phyloP scores from a whole-genome alignment of 179 eudicot species.

The Beta corolliflora region DNA sequence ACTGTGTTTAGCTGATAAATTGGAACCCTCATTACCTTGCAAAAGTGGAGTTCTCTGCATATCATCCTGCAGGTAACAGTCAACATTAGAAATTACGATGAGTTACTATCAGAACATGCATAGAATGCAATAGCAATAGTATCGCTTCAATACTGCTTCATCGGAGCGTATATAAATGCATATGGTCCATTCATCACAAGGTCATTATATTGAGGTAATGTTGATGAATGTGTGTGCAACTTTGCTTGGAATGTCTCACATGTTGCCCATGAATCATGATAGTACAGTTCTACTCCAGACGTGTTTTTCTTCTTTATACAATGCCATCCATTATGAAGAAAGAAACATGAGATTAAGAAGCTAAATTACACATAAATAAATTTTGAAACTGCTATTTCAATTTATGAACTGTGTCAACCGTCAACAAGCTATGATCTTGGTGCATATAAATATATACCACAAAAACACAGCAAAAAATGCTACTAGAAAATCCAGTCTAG shows the following conservation, averaged over 20 bases:
- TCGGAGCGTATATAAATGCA: not conserved
- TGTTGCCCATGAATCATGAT: not conserved
- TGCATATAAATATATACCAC: not conserved
- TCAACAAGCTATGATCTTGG: not conserved
- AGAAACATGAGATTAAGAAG: not conserved
- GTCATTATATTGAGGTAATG: too few relatives aligned
- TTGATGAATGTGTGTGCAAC: not conserved
- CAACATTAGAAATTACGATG: not conserved
- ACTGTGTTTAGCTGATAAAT: conserved; percentile 27
- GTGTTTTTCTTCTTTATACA: not conserved
- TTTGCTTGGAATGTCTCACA: not conserved
- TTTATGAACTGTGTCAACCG: not conserved
- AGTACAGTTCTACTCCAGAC: not conserved
- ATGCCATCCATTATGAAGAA: not conserved
- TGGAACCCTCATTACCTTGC: conserved; percentile 30
- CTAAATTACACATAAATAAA: not conserved
- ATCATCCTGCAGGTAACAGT: conserved; percentile 37
- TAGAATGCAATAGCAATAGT: not conserved
- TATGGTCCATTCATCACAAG: not conserved
- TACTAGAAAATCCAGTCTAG: not conserved
- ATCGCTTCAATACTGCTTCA: not conserved
- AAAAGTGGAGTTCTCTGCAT: conserved; percentile 17
- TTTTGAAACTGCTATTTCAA: not conserved
- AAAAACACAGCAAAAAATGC: not conserved
- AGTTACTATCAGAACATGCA: not conserved